Evolutionary conservation across 257 asterid genomes (phyloP), one percentile per base, ranked within the genome.

Genomic region (Jacaranda mimosifolia): DNA sequence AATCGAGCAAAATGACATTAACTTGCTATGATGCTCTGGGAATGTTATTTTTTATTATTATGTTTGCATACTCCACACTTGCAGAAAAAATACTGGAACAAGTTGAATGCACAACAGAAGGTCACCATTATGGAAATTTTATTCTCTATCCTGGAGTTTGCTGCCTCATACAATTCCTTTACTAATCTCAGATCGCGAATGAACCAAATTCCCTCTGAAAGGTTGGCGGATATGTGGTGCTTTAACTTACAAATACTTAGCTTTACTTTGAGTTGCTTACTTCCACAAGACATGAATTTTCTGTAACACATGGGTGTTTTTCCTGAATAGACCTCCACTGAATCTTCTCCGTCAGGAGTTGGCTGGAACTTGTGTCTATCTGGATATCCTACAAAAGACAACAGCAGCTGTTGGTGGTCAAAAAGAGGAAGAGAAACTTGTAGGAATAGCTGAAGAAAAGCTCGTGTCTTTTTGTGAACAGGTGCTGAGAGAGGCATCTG

Each of bases 321-420:
- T 77, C 67, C 75, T 85, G 84, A 63, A 72, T 87, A 96, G 99
- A 88, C 97, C 94, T 70, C 97, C 98, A 4, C 84, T 87, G 82
- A 96, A 96, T 87, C 99, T 96, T 90, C 97, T 96, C 63, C 99
- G 99, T 67, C 99, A 96, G 83, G 99, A 96, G 84, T 82, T 96
- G 79, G 91, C 97, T 79, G 99, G 97, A 79, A 91, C 99, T 5
- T 87, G 91, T 86, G 88, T 96, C 85, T 96, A 96, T 83, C 85
- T 96, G 74, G 97, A 93, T 86, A 86, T 96, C 80, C 91, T 96
- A 79, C 98, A 96, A 73, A 93, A 93, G 91, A 73, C 97, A 42
- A 96, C 98, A 13, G 78, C 82, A 51, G 82, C 75, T 10, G 78
- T 74, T 80, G 81, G 84, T 73, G 13, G 53, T 70, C 74, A 75